A percentile compares a stretch with the other conserved stretches of the same genome.
phyloP scores from a whole-genome alignment of 1,284 basidiomycete species.

The Sphaerobolus stellatus region DNA sequence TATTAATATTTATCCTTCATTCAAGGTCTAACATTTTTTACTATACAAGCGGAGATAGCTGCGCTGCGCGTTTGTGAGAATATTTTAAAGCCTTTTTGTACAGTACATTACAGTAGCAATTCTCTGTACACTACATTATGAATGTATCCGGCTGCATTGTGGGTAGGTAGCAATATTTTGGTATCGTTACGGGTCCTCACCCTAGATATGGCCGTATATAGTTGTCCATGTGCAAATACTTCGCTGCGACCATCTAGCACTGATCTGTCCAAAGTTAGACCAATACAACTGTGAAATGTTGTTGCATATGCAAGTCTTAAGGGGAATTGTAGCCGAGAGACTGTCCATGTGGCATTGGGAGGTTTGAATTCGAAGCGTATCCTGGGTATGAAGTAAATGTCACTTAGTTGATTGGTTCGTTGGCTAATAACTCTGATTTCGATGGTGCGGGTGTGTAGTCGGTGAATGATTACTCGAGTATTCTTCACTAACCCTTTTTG shows the following conservation, averaged over 20 bases:
- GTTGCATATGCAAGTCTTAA: not conserved
- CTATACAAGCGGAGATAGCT: too few relatives aligned
- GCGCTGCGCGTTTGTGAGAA: too few relatives aligned
- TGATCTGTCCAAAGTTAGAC: slow-evolving; percentile 38
- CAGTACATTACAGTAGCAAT: too few relatives aligned
- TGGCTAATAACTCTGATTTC: not conserved
- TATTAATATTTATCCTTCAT: too few relatives aligned
- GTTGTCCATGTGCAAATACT: slow-evolving; percentile 45
- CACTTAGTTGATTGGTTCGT: not conserved
- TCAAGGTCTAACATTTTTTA: too few relatives aligned
- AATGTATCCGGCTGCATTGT: too few relatives aligned
- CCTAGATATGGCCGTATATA: slow-evolving; percentile 43
- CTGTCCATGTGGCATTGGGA: slow-evolving; percentile 30
- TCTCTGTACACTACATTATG: too few relatives aligned
- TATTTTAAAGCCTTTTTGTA: too few relatives aligned
- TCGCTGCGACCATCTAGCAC: slow-evolving; percentile 35
- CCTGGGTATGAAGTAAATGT: slow-evolving; percentile 25
- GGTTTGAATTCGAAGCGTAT: slow-evolving; percentile 33
- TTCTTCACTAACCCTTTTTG: slow-evolving; percentile 1
- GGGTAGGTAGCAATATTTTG: too few relatives aligned
- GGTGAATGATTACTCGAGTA: not conserved
- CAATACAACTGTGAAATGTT: slow-evolving; percentile 41
- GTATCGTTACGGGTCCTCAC: too few relatives aligned
- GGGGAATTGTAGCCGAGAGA: slow-evolving; percentile 40
- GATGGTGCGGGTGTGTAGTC: not conserved